phyloP scores from a whole-genome alignment of 306 rosid genomes.

The Quercus variabilis region DNA sequence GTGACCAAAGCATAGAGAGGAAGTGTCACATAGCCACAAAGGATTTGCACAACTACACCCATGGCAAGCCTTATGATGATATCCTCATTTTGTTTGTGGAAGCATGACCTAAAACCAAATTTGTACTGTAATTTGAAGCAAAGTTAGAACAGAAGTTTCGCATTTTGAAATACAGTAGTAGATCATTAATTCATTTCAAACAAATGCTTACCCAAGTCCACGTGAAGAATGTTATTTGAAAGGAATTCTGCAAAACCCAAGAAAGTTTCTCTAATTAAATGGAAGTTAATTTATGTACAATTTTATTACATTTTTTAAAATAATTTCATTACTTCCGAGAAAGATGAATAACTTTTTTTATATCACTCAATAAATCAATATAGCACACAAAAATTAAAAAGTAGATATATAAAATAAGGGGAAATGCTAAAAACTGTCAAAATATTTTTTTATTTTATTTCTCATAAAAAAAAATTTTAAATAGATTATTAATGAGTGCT shows the following conservation, averaged over 20 bases:
- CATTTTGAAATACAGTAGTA: neutral
- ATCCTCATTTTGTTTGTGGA: conserved; percentile 40
- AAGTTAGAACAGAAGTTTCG: neutral
- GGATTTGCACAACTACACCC: conserved; percentile 44
- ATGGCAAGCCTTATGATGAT: conserved; percentile 37
- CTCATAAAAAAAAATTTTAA: no score
- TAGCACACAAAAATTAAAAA: no score
- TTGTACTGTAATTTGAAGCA: conserved; percentile 24
- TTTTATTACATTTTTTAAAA: neutral
- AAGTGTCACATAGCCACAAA: conserved; percentile 56
- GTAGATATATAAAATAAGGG: no score
- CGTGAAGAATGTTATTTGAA: conserved; percentile 56
- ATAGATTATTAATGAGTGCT: no score
- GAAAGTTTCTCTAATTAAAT: neutral
- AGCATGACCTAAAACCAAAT: conserved; percentile 61
- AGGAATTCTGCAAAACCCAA: conserved; percentile 51
- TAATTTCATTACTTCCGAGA: neutral
- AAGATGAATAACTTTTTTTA: neutral
- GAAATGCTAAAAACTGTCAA: no score
- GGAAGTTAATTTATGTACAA: neutral
- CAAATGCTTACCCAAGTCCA: conserved; percentile 57
- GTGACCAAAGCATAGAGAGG: conserved; percentile 68
- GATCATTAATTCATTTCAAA: neutral
- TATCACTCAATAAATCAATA: neutral
- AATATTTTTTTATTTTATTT: no score